Base-by-base conservation (phyloP, 495 filamentous ascomycete genomes). In the Penicillium verhagenii region DNA sequence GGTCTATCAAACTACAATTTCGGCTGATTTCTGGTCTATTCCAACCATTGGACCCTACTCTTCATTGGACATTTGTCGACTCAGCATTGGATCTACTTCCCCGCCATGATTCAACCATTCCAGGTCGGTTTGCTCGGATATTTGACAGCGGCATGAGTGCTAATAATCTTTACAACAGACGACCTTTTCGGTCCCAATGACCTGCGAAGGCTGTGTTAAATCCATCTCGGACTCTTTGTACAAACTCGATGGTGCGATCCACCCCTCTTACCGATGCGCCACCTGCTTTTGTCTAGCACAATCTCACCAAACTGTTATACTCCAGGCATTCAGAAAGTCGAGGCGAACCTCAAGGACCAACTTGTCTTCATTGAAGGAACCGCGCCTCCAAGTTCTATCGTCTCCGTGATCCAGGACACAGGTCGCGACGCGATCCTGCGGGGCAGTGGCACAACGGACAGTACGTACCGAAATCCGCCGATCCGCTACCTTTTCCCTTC, bases 371-470 rank as follows among this genome's bases (percentile, higher is more conserved):
- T 77, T 26, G 72, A 71, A 50, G 71, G 72, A 59, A 80, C 76
- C 74, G 90, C 89, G 37, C 79, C 94, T 16, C 94, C 94, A 8
- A 96, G 92, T 43, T 82, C 85, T 20, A 96, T 98, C 50, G 91
- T 96, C 8, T 70, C 84, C 42, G 86, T 92, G 5, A 97, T 98
- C 59, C 87, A 97, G 72, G 76, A 78, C 21, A 97, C 93, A 0
- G 94, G 94, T 45, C 83, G 92, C 29, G 91, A 96, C 80, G 94
- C 94, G 42, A 96, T 98, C 65, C 77, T 98, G 47, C 87, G 94
- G 55, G 94, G 94, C 24, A 91, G 88, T 45, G 94, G 94, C 43
- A 79, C 80, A 44, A 83, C 91, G 58, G 85, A 97, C 66, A 89
- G 90, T 93, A 79, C 64, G 88, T 31, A 7, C 20, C 25, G 25